Base-by-base conservation (phyloP, 129 eudicot species). In the Chrysanthemum seticuspe region DNA sequence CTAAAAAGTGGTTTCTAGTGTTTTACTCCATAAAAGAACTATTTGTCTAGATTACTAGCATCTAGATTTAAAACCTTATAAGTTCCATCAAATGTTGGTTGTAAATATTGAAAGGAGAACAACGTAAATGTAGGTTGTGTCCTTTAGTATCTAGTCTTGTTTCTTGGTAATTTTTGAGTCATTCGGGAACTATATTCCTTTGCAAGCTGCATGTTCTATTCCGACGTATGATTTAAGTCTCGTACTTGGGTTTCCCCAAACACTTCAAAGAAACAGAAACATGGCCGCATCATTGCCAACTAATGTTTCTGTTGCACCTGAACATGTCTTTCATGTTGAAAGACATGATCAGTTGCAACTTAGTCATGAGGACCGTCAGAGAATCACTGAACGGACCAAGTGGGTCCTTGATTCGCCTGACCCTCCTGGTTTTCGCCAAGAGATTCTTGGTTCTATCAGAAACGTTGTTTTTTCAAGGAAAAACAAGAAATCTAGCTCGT, bases 331-430 rank as follows among this genome's bases (percentile, higher is more conserved):
- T 77, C 25, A 64, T 6, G 65, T 62, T 54, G 90, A 85, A 31
- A 75, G 60, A 34, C 76, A 75, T 31, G 84, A 79, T 63, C 76
- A 65, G 54, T 18, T 78, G 82, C 82, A 78, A 13, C 82, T 78
- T 72, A 72, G 82, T 66, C 45, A 27, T 9, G 82, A 78, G 73
- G 78, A 65, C 8, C 82, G 78, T 48, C 76, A 78, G 76, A 68
- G 74, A 14, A 78, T 78, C 82, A 62, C 85, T 27, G 91, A 89
- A 80, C 74, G 86, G 31, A 75, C 87, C 56, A 81, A 77, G 31
- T 86, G 85, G 91, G 81, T 89, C 47, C 89, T 89, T 57, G 81
- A 66, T 82, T 86, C 91, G 7, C 86, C 96, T 19, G 83, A 84
- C 31, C 96, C 96, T 45, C 91, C 91, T 29, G 60, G 85, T 44